Base-by-base conservation (phyloP, 23 red algal species). In the Cyanidiococcus yangmingshanensis region DNA sequence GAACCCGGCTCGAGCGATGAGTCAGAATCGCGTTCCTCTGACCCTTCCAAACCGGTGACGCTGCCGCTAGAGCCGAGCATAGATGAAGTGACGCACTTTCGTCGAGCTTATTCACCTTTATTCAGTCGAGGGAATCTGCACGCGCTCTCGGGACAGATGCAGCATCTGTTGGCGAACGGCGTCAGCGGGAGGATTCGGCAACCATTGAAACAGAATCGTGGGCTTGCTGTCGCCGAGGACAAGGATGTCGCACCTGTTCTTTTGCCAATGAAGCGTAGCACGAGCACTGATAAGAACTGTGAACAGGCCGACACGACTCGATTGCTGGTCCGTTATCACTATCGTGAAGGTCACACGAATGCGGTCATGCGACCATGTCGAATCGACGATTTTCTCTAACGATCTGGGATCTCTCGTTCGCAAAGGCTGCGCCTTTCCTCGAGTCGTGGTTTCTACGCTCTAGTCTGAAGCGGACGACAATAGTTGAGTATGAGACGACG, bases 341-440 rank as follows among this genome's bases (percentile, higher is more conserved):
- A 32, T 71, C 63, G 63, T 29, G 63, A 71, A 35, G 63, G 63
- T 2, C 63, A 71, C 63, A 71, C 63, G n/a, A 71, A 71, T 29
- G 63, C 63, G 63, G 63, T 71, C n/a, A 7, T 25, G 63, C 63
- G 63, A 7, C 63, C 63, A 29, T 71, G 63, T 71, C n/a, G 3
- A 7, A 71, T 71, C 63, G 63, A 25, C 12, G 63, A 71, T 71
- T 35, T 71, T 12, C 63, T 71, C 3, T 71, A 35, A 71, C 63
- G 21, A n/a, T n/a, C n/a, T n/a, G n/a, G n/a, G n/a, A n/a, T n/a
- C n/a, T n/a, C n/a, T n/a, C n/a, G n/a, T n/a, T n/a, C n/a, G n/a
- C n/a, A n/a, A n/a, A n/a, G n/a, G n/a, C n/a, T n/a, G n/a, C n/a
- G n/a, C n/a, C n/a, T n/a, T n/a, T n/a, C n/a, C n/a, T n/a, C n/a